Percentiles rank a stretch among this genome's conserved stretches.
Evolutionary conservation across 2,329 filamentous ascomycete species (phyloP).

Genomic region (Pseudogymnoascus pannorum): DNA sequence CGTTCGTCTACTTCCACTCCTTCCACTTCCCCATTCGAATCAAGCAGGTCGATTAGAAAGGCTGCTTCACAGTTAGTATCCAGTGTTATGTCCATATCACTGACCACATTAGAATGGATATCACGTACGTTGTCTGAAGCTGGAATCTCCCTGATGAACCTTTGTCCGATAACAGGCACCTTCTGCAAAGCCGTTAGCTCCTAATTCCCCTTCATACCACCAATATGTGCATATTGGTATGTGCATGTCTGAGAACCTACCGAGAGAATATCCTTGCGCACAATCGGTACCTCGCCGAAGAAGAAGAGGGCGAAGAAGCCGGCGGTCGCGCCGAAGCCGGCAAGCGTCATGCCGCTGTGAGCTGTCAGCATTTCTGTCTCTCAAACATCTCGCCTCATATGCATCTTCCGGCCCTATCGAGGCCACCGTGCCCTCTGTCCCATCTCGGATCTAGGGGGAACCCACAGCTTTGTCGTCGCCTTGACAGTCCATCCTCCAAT

Average conservation of each 20-base stretch:
- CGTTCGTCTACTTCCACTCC: not conserved
- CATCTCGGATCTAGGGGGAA: not conserved
- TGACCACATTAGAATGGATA: not conserved
- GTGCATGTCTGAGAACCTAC: constrained; percentile 30
- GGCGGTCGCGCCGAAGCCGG: constrained; percentile 50
- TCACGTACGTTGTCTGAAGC: constrained; percentile 55
- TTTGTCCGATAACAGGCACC: constrained; percentile 44
- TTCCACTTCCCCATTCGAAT: not conserved
- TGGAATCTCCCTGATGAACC: constrained; percentile 47
- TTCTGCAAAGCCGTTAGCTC: constrained; percentile 35
- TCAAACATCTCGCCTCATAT: constrained; percentile 9
- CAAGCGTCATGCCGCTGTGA: constrained; percentile 44
- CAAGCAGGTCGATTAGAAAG: not conserved
- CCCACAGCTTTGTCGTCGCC: constrained; percentile 43
- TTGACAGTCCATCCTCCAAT: constrained; percentile 45
- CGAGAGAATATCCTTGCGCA: constrained; percentile 52
- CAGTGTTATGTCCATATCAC: not conserved
- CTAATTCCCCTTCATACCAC: not conserved
- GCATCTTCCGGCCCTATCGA: not conserved
- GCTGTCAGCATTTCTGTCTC: not conserved
- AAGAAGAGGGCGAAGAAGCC: constrained; percentile 49
- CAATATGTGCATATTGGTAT: no score
- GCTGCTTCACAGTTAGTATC: not conserved
- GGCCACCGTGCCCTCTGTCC: not conserved
- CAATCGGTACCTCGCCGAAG: constrained; percentile 55